Base-by-base conservation (phyloP, 495 filamentous ascomycete genomes). In the Hypoxylon fragiforme region DNA sequence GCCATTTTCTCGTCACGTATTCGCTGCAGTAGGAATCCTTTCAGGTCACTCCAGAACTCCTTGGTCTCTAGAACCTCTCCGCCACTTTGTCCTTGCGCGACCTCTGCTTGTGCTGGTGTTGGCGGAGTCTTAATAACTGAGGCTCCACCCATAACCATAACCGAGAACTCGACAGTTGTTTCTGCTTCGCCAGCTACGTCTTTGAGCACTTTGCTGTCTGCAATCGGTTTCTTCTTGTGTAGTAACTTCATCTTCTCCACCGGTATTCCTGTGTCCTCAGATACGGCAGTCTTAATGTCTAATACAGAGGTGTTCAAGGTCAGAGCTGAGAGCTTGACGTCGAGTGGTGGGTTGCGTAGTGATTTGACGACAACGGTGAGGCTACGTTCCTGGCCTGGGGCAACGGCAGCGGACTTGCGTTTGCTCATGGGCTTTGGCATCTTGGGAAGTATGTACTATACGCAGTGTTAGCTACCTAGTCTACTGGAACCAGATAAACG, bases 31-130 rank as follows among this genome's bases (percentile, higher is more conserved):
- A 98, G 68, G 65, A 86, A 98, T 11, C 81, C 89, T 65, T 82
- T 84, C 57, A 98, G 67, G 77, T 97, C 94, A 26, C 73, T 71
- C 94, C 94, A 98, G 71, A 98, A 98, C 54, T 80, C 83, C 24
- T 87, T 84, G 18, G 82, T 86, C 52, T 77, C 63, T 54, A 97
- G 61, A 31, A 87, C 78, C 16, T 78, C 80, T 20, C 59, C 69
- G 15, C 83, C 84, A 57, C 79, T 81, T 19, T 75, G 69, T 11
- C 79, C 84, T 46, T 81, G 76, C 20, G 78, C 81, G 12, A 76
- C 45, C 38, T 65, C 53, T 61, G 66, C 39, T 60, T 74, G 42
- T 31, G 60, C 72, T 28, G 61, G 71, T 49, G 58, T 54, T 47
- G 69, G 61, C 9, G n/a, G n/a, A n/a, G 65, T 62, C 50, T 63